Evolutionary conservation across 2,329 filamentous ascomycete genomes (phyloP), one percentile per base, ranked within the genome.

Genomic region (Penicillium carneum): DNA sequence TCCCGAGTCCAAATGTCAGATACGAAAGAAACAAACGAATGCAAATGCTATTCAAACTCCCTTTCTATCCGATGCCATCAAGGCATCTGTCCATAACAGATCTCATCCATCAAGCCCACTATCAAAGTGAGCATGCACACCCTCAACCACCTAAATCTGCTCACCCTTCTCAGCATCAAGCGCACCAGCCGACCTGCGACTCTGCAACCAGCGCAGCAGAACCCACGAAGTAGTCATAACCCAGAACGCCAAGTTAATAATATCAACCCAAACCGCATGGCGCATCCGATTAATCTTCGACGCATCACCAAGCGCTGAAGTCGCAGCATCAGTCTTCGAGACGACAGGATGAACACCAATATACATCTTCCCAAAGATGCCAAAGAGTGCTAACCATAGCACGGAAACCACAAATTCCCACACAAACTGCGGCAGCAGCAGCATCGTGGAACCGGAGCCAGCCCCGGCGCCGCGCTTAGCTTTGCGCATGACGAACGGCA

Each of bases 361-460:
- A 81, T 89, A 97, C 83, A 94, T 87, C 69, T 84, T 87, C 56
- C 88, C 93, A 74, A 97, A 97, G 62, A 95, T 81, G 18, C 92
- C 93, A 75, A 96, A 96, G 6, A 95, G 83, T 1, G 88, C 86
- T 62, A 92, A 87, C 89, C 91, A 96, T 33, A 96, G 84, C 64
- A 95, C 82, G 69, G 90, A 91, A 18, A 96, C 77, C 14, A 94
- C 74, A 39, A 83, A 79, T 76, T 93, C 90, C 88, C 91, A 92
- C 52, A 82, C 78, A 72, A 91, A 90, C 55, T 87, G 65, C 14
- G 75, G 74, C 3, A 79, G 52, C 34, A 79, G 76, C 23, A 80
- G 62, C 23, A 26, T 26, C 23, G 23, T 26, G 1, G 23, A 26
- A 6, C 75, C 76, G 47, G 77, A 51, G 9, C 42, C 60, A 1